Evolutionary conservation across 495 filamentous ascomycete species (phyloP), one percentile per base, ranked within the genome.

Genomic region (Annulohypoxylon stygium): DNA sequence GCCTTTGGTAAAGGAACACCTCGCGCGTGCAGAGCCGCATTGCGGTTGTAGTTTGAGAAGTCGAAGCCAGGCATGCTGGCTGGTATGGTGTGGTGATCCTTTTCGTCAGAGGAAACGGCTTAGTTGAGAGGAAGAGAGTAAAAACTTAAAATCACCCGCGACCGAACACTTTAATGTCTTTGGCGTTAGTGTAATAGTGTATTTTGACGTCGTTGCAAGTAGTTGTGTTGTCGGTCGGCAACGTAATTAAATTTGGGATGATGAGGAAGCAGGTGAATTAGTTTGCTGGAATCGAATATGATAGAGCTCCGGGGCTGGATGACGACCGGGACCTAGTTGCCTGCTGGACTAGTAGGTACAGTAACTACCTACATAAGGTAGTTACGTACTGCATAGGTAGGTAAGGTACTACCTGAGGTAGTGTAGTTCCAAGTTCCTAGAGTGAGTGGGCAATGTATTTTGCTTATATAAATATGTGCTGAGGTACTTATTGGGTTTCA

Each of bases 11-110:
- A 85, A 61, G 97, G 95, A 43, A 97, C 90, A 57, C 97, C 97
- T 83, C 89, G 90, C 78, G 94, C 93, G 81, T 98, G 95, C 70
- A 99, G 88, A 71, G 94, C 94, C 77, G 90, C 89, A 89, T 99
- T 99, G 85, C 97, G 93, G 86, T 97, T 95, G 89, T 97, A 93
- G 87, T 98, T 98, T 78, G 93, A 95, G 87, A 99, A 99, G 85
- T 98, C 96, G 88, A 99, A 98, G 87, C 97, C 97, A 71, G 92
- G 90, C 97, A 99, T 99, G 75, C 76, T 89, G 84, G 82, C 74
- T 59, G 36, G 45, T 57, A 64, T 23, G 64, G 18, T 34, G 57
- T 30, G 4, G n/a, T 53, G 33, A 59, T 58, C 11, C 26, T 30
- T 26, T 64, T 37, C n/a, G 37, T 34, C 34, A 7, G 1, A 36